These are phyloP conservation scores for Lasiosphaeria ovina DNA, from an alignment of 495 filamentous ascomycete species.

Conservation along the genomic window DNA sequence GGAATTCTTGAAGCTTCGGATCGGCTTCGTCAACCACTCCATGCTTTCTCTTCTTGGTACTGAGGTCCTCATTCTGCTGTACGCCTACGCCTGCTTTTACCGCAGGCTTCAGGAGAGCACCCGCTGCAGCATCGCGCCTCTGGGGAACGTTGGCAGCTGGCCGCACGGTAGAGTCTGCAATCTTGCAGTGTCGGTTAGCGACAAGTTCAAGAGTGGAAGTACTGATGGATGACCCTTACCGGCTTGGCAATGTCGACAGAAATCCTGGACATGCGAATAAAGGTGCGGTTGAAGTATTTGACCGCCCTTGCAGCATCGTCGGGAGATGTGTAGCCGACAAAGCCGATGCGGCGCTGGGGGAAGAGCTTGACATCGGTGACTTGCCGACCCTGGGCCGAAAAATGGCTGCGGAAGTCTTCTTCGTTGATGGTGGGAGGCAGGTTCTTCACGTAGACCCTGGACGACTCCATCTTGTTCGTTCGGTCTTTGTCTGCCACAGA, in stretches of 20 bases:
- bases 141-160: conserved; percentile 15
- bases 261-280: conserved; percentile 96
- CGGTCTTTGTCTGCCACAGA: conserved; percentile 18
- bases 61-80: conserved; percentile 21
- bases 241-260: conserved; percentile 85
- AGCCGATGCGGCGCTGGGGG: conserved; percentile 85
- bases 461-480: conserved; percentile 55
- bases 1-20: conserved; percentile 80
- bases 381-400: conserved; percentile 63
- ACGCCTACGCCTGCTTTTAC: conserved; percentile 1
- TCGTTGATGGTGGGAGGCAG: conserved; percentile 74
- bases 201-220: conserved; percentile 10
- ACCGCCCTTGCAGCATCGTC: conserved; percentile 78
- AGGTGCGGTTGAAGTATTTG: conserved; percentile 91
- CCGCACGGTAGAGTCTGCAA: conserved; percentile 24
- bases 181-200: conserved; percentile 25
- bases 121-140: conserved; percentile 15
- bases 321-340: conserved; percentile 86
- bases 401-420: conserved; percentile 80
- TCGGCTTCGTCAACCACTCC: conserved; percentile 55
- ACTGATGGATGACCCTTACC: conserved; percentile 44
- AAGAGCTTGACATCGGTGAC: conserved; percentile 92
- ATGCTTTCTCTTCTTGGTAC: conserved; percentile 51
- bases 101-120: conserved; percentile 5
- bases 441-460: conserved; percentile 88